Base-by-base conservation (phyloP, 257 asterid species). In the Thymus quinquecostatus region DNA sequence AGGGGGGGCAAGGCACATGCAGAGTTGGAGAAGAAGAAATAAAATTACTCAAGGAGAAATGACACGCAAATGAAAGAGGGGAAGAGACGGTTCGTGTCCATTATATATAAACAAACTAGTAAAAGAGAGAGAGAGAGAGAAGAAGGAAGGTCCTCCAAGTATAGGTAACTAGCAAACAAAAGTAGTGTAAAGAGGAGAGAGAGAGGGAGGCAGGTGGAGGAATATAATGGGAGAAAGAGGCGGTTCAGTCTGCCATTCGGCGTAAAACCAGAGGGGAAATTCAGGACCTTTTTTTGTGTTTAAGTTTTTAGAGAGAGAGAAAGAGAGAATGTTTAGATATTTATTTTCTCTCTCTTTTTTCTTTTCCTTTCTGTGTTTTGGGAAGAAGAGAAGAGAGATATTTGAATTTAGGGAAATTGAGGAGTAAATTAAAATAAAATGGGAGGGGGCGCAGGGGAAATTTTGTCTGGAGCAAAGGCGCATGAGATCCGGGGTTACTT, bases 181-280 rank as follows among this genome's bases (percentile, higher is more conserved):
- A 72, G 54, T 66, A 44, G 44, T 54, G 54, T 50, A 11, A 30
- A 63, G 66, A 49, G 72, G 45, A 60, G 55, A 51, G 69, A 49
- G 73, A 32, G 6, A 29, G 72, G 70, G 82, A 64, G 76, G 83
- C 91, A 89, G 87, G 86, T 86, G 96, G 93, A 83, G 84, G 88
- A 82, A 86, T 87, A 82, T 87, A 87, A 86, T 78, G 96, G 96
- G 83, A 81, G 82, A 43, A 77, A 81, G 75, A 75, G 83, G 94
- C 96, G 96, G 96, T 84, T 88, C 82, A 66, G 67, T 82, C 92
- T 84, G 94, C 92, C 96, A 89, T 84, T 83, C 92, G 96, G 98
- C 96, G 92, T 79, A 77, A 82, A 81, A 75, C 69, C 79, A 82
- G 92, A 86, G 92, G 86, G 93, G 71, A 67, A 69, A 64, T 14